phyloP scores from a whole-genome alignment of 2,329 filamentous ascomycete species.

The Rachicladosporium sp. region DNA sequence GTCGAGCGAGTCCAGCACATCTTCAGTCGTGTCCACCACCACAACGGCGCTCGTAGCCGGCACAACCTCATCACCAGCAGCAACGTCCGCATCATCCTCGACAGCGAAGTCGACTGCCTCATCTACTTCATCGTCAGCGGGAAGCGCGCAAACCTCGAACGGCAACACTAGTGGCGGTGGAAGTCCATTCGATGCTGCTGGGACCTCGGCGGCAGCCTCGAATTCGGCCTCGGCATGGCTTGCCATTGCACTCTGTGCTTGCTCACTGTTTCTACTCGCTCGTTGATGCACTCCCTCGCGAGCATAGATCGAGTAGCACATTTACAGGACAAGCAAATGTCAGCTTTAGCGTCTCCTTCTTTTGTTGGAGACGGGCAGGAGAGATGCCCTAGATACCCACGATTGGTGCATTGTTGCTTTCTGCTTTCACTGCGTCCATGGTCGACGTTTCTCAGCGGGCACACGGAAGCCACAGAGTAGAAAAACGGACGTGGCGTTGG shows the following conservation, averaged over 20 bases:
- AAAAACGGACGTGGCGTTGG: too few relatives aligned
- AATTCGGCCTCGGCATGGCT: conserved; percentile 5
- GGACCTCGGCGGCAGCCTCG: conserved; percentile 7
- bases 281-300: too few relatives aligned
- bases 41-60: conserved; percentile 1
- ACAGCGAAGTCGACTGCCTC: conserved; percentile 7
- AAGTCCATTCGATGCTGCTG: conserved; percentile 31
- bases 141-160: conserved; percentile 22
- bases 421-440: too few relatives aligned
- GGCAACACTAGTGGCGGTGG: conserved; percentile 28
- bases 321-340: too few relatives aligned
- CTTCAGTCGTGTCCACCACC: conserved; percentile 6
- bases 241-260: conserved; percentile 2
- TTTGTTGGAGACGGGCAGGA: too few relatives aligned
- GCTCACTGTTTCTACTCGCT: not conserved
- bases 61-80: conserved; percentile 1
- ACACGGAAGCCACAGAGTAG: too few relatives aligned
- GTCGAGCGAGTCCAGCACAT: conserved; percentile 5
- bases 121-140: conserved; percentile 5
- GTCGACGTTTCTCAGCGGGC: too few relatives aligned
- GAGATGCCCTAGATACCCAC: too few relatives aligned
- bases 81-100: not conserved
- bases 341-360: too few relatives aligned
- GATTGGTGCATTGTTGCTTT: too few relatives aligned
- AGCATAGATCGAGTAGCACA: too few relatives aligned